Evolutionary conservation across 75 land plant species (phyloP), one percentile per base, ranked within the genome.

Genomic region (Pinus tabuliformis): DNA sequence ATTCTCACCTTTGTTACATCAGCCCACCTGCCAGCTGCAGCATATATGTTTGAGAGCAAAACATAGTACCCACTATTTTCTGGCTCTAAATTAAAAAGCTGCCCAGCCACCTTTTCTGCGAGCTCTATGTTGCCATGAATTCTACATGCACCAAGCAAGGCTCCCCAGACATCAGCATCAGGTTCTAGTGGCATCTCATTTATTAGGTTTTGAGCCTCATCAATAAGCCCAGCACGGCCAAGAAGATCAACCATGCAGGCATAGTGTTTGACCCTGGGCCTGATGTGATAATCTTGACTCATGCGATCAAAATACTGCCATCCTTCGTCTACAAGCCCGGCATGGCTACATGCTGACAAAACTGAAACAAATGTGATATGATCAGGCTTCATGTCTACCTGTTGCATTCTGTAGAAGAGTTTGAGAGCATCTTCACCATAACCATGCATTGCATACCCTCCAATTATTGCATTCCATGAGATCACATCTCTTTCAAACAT

Each of bases 241-340:
- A 80, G 81, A 57, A 76, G 79, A 54, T 80, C 81, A 63, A 80
- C 72, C 54, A 80, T 62, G 72, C 81, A 80, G 52, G 63, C 62
- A 80, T 61, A 76, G 54, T 77, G 81, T 16, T 76, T 71, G 20
- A 39, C n/a, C 9, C 28, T 77, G 20, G 54, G 24, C 3, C 17
- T 42, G 22, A 52, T 49, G 8, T 24, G n/a, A 75, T 42, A 42
- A 16, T 79, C 17, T 22, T 26, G 24, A 21, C 37, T 62, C 81
- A 80, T 80, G 15, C 8, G 15, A 13, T 39, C 49, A 30, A 80
- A 52, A n/a, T 30, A 59, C 17, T 80, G 21, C 15, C 39, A 80
- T 24, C 71, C 81, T 58, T 77, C 81, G 17, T 80, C 81, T 12
- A 77, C 70, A 24, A 80, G 54, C 20, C 81, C 79, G 58, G 81